Conservation (phyloP, 164 flowering plant species). For the Chimonanthus praecox region DNA sequence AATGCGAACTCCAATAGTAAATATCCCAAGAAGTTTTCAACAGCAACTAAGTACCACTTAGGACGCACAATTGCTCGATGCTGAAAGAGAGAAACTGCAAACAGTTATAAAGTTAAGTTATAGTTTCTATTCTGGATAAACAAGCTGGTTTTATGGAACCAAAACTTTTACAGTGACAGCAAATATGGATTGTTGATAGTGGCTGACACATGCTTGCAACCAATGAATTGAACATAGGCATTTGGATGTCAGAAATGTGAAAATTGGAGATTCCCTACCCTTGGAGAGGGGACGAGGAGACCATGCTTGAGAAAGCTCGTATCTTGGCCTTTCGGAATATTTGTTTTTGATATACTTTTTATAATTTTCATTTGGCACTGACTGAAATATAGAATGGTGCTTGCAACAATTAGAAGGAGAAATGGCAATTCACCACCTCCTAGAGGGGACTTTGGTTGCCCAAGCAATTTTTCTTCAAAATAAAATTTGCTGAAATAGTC, state of each 20-base stretch:
- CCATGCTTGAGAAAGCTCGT: too few species aligned
- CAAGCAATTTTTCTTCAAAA: too few species aligned
- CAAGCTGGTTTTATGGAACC: background rate
- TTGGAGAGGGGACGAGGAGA: too few species aligned
- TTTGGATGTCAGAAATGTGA: background rate
- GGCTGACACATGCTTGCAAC: background rate
- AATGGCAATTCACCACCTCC: too few species aligned
- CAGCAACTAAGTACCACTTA: background rate
- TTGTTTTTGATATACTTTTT: too few species aligned
- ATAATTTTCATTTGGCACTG: too few species aligned
- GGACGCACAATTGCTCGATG: background rate
- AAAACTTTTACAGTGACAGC: background rate
- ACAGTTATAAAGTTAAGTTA: background rate
- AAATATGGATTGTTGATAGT: background rate
- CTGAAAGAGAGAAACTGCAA: background rate
- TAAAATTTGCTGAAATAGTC: too few species aligned
- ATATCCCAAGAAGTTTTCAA: background rate
- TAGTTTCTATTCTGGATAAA: background rate
- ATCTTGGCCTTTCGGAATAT: too few species aligned
- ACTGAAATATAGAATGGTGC: too few species aligned
- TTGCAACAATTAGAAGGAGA: too few species aligned
- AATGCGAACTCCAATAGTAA: background rate
- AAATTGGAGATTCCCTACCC: too few species aligned
- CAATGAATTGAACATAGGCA: background rate
- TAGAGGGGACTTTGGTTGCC: too few species aligned